Evolutionary conservation across 306 rosid species (phyloP).

Genomic region (Mucuna pruriens): DNA sequence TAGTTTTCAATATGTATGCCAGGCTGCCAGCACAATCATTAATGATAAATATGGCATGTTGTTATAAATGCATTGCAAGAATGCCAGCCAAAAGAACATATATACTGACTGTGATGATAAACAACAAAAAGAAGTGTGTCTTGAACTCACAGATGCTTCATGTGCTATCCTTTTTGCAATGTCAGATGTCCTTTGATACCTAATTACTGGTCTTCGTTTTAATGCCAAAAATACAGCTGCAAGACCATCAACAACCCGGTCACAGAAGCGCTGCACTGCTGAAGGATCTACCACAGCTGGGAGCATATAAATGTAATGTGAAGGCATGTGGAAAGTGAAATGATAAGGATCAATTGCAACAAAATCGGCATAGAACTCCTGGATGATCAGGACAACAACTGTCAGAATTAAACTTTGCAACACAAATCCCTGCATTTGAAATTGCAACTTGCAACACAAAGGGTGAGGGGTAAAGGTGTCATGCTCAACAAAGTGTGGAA

Average conservation of each 20-base stretch:
- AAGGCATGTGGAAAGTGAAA: conserved; percentile 77
- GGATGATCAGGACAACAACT: conserved; percentile 49
- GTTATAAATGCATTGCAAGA: conserved; percentile 15
- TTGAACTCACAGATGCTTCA: conserved; percentile 72
- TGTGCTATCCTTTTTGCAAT: conserved; percentile 90
- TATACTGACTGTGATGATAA: conserved; percentile 26
- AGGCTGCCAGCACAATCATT: conserved; percentile 25
- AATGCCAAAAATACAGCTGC: conserved; percentile 84
- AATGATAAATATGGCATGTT: conserved; percentile 30
- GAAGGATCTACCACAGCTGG: conserved; percentile 92
- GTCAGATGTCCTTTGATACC: conserved; percentile 95
- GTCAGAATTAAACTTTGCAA: conserved; percentile 39
- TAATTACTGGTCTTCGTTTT: conserved; percentile 86
- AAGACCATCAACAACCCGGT: conserved; percentile 84
- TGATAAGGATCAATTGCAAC: conserved; percentile 89
- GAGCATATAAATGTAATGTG: conserved; percentile 83
- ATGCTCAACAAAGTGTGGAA: conserved; percentile 14
- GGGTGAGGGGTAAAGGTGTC: neutral
- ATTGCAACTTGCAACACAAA: conserved; percentile 32
- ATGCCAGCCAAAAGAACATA: conserved; percentile 33
- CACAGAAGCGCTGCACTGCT: conserved; percentile 69
- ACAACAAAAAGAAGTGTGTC: neutral
- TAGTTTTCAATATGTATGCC: conserved; percentile 37
- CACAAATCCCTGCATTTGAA: conserved; percentile 26
- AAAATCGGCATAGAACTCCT: conserved; percentile 94